Evolutionary conservation across 305 asterid genomes (phyloP), one percentile per base, ranked within the genome.

Genomic region (Nicotiana rustica): DNA sequence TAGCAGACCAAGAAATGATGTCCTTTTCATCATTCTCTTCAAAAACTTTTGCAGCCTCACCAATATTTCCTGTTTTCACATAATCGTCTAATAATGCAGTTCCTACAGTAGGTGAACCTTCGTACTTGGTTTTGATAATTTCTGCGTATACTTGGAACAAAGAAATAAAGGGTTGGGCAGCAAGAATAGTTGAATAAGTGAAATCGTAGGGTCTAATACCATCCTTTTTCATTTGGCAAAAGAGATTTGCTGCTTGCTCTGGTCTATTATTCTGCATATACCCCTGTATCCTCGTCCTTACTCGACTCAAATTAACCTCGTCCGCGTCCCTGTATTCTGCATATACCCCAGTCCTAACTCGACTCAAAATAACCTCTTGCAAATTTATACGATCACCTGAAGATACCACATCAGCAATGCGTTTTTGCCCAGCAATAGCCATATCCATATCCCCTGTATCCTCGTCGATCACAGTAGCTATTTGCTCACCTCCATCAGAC

Each of bases 1-100:
- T 94, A 13, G 98, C 98, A 78, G 98, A 96, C 99, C 99, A 92
- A 67, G 97, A 92, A 85, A 96, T 95, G 49, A 96, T 82, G 84
- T 96, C 99, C 88, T 91, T 96, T 79, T 89, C 95, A 61, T 89
- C 90, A 82, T 94, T 90, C 49, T 47, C 84, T 80, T 87, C 88
- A 84, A 96, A 94, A 77, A 92, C 89, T 89, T 88, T 89, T 61
- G 88, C 88, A 60, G 98, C 98, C 80, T 91, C 93, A 61, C 82
- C 56, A 68, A 82, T 89, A 78, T 85, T 84, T 73, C 91, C 91
- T 31, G 79, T 78, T 85, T 96, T 93, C 66, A 94, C 88, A 88
- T 96, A 96, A 19, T 96, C 89, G 67, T 93, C 90, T 68, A 94
- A 88, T 83, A 96, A 86, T 31, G 99, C 99, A 1, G 99, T 93